A percentile compares a stretch with the other conserved stretches of the same genome.
Conservation (phyloP, 2,329 filamentous ascomycete genomes). For the Claviceps citrina region DNA sequence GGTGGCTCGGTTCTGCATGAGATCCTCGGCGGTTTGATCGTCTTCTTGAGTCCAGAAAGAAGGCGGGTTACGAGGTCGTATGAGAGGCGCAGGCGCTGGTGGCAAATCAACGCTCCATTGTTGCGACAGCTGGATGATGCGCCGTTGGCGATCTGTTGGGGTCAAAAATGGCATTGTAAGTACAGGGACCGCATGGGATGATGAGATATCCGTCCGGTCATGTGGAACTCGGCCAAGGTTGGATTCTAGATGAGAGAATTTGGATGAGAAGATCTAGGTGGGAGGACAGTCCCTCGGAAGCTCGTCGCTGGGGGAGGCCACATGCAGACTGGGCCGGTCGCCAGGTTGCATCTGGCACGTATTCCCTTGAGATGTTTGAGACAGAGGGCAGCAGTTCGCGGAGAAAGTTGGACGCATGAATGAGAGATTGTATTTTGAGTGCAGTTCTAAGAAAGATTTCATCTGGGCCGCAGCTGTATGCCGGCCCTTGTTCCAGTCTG, state of each 20-base stretch:
- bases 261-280: background rate
- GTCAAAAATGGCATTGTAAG: slow-evolving; percentile 16
- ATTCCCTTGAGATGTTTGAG: background rate
- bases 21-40: slow-evolving; percentile 36
- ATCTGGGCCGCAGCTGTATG: too few species aligned
- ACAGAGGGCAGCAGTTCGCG: background rate
- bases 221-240: too few species aligned
- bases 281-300: background rate
- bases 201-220: background rate
- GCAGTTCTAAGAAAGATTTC: too few species aligned
- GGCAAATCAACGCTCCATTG: slow-evolving; percentile 34
- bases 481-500: too few species aligned
- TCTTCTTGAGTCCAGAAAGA: slow-evolving; percentile 32
- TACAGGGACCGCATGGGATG: background rate
- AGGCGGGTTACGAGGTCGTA: slow-evolving; percentile 26
- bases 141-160: slow-evolving; percentile 26
- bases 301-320: background rate
- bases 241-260: too few species aligned
- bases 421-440: too few species aligned
- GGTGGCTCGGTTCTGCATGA: slow-evolving; percentile 31
- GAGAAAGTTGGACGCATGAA: background rate
- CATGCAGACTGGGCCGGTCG: background rate
- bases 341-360: background rate
- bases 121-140: slow-evolving; percentile 34
- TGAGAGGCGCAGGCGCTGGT: slow-evolving; percentile 23